Conservation (phyloP, 2,329 filamentous ascomycete genomes). For the Hypoxylon sp. region DNA sequence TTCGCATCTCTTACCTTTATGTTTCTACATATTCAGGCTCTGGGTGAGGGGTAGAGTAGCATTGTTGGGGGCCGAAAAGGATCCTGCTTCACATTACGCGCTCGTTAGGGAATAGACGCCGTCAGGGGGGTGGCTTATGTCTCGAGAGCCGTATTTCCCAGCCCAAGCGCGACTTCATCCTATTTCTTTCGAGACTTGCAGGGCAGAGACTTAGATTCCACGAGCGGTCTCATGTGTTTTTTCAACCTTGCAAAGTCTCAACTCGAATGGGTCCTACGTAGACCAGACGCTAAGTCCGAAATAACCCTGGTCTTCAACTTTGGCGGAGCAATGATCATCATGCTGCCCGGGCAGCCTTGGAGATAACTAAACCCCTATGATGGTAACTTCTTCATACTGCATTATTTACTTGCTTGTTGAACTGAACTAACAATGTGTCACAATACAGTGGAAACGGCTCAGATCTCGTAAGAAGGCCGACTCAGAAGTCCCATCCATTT, state of each 20-base stretch:
- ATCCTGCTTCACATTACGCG: too few species aligned
- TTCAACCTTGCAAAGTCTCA: background rate
- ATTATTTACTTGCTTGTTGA: background rate
- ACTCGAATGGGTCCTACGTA: background rate
- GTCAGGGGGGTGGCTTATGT: too few species aligned
- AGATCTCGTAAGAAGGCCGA: slow-evolving; percentile 1
- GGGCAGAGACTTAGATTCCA: too few species aligned
- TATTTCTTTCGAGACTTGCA: too few species aligned
- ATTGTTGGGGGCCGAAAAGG: too few species aligned
- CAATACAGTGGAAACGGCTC: slow-evolving; percentile 18
- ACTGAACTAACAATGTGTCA: background rate
- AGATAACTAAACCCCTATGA: background rate
- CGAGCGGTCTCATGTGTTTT: background rate
- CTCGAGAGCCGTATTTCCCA: too few species aligned
- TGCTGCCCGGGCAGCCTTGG: background rate
- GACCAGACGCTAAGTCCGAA: background rate
- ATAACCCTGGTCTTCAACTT: background rate
- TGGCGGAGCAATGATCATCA: background rate
- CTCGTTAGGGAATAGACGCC: too few species aligned
- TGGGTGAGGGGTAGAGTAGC: too few species aligned
- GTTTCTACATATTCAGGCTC: too few species aligned
- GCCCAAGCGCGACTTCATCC: too few species aligned
- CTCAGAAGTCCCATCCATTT: slow-evolving; percentile 3
- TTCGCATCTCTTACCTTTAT: too few species aligned
- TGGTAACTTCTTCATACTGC: background rate